phyloP scores from a whole-genome alignment of 23 red algal species.

The Gracilaria caudata region DNA sequence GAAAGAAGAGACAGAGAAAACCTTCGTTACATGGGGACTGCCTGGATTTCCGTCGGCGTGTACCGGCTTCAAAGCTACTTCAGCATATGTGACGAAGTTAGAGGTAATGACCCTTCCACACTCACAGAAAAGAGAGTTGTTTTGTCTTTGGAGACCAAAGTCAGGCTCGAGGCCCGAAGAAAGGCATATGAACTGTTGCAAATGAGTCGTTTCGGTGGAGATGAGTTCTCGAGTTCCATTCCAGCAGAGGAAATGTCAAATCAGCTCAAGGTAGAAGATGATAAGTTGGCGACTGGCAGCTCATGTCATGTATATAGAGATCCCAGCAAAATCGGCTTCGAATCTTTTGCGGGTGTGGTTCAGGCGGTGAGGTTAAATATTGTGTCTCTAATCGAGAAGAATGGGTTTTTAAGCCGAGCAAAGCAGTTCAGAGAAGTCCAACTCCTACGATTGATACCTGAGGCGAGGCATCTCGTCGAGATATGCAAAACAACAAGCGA shows the following conservation, averaged over 20 bases:
- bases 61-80: constrained; percentile 3
- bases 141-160: neutral
- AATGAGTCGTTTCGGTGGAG: neutral
- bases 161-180: constrained; percentile 8
- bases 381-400: neutral
- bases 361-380: neutral
- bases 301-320: constrained; percentile 19
- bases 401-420: neutral
- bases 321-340: neutral
- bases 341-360: constrained; percentile 2
- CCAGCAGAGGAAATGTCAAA: neutral
- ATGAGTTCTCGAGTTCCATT: neutral
- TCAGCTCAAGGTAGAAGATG: neutral
- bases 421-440: neutral
- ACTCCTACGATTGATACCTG: constrained; percentile 1
- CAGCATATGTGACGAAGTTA: neutral
- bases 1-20: neutral
- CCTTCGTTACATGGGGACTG: neutral
- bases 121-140: neutral
- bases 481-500: constrained; percentile 17
- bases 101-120: constrained; percentile 30
- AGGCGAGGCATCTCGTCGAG: constrained; percentile 16
- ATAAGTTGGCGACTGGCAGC: neutral
- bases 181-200: neutral
- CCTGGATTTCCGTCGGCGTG: constrained; percentile 44